phyloP scores from a whole-genome alignment of 1,284 basidiomycete genomes.

The Phellinidium pouzarii region DNA sequence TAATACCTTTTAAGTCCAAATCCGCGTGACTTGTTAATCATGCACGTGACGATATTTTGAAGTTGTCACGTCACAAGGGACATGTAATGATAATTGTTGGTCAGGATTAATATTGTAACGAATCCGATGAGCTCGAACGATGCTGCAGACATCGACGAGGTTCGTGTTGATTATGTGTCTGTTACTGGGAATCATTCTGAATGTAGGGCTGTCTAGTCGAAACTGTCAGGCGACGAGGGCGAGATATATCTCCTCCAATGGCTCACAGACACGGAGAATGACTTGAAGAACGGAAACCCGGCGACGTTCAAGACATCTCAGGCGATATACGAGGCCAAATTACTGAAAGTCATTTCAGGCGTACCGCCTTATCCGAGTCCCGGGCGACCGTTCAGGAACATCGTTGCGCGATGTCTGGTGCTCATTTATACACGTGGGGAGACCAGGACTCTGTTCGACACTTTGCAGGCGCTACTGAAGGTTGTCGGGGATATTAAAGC shows the following conservation, averaged over 20 bases:
- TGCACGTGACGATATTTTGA: too few species aligned
- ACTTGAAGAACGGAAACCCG: constrained; percentile 39
- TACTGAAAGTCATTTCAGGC: constrained; percentile 60
- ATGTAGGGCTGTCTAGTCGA: constrained; percentile 38
- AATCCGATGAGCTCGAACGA: background rate
- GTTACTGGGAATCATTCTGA: background rate
- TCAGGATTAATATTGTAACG: too few species aligned
- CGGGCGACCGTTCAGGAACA: constrained; percentile 78
- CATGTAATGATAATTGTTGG: too few species aligned
- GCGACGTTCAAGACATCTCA: constrained; percentile 62
- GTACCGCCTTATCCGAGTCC: constrained; percentile 65
- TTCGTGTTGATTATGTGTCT: background rate
- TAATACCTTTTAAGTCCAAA: too few species aligned
- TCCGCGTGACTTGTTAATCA: too few species aligned
- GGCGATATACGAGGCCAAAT: constrained; percentile 48
- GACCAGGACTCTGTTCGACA: constrained; percentile 80
- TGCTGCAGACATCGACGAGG: background rate
- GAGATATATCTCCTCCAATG: constrained; percentile 81
- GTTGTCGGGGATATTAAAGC: constrained; percentile 68
- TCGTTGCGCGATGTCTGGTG: constrained; percentile 74
- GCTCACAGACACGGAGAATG: constrained; percentile 63
- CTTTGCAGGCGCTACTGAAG: constrained; percentile 74
- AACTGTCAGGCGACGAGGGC: constrained; percentile 66
- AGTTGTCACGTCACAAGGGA: too few species aligned
- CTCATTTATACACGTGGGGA: constrained; percentile 79